Base-by-base conservation (phyloP, 768 basidiomycete species). In the Phlebiopsis gigantea region DNA sequence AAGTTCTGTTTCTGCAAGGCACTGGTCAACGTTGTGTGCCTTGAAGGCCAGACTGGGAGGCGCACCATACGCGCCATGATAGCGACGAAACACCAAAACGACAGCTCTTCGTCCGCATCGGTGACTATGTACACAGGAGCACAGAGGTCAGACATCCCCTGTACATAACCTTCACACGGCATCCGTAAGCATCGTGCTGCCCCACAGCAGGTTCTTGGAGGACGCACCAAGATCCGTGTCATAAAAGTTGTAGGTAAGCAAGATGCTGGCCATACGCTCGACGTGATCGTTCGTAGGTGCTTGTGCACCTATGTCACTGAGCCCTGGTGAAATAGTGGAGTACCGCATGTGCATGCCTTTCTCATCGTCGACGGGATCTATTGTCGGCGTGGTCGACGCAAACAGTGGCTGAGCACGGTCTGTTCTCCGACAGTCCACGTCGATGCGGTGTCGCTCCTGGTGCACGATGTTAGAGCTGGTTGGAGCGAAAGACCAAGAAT, bases 81-180 rank as follows among this genome's bases (percentile, higher is more conserved):
- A 61, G 88, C 83, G 21, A 90, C 93, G 66, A 99, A 93, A 66
- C 93, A 93, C 94, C 95, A 98, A 72, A 98, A 98, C 1, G 91
- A 92, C 72, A 92, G 71, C 53, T 88, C 89, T 65, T 96, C 94
- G 61, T 97, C 88, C 6, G 84, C 90, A 52, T 80, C 85, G 81
- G 91, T 86, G 15, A 94, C 90, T 24, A 98, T 87, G 66, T 98
- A 98, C 5, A 98, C 72, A 12, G 97, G 97, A 3, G 92, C 88
- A 63, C 91, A 90, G 14, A 99, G 80, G 71, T 99, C 97, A 2
- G 91, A 93, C 97, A 98, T 98, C 29, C 97, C 97, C 71, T 98
- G 97, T 4, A 98, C 97, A 69, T 98, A 98, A 26, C 95, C 93
- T 88, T 59, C 26, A 46, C 48, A 24, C 46, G 26, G 17, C 30